Evolutionary conservation across 2,329 filamentous ascomycete species (phyloP).

Genomic region (Exophiala sp.): DNA sequence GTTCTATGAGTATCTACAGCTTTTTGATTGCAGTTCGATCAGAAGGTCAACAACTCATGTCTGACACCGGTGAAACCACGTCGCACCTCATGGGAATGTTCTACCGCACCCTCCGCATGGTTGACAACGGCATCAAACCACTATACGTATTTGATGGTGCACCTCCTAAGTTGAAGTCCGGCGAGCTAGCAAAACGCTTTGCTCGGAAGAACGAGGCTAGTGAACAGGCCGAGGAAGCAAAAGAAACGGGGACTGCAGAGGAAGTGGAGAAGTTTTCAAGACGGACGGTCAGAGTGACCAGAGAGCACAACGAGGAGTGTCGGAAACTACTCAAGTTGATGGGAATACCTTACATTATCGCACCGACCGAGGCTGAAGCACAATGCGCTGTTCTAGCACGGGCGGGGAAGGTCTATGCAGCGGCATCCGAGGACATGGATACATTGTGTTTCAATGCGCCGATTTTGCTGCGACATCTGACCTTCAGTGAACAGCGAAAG

Average conservation of each 20-base stretch:
- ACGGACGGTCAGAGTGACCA: constrained; percentile 87
- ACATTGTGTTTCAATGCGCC: constrained; percentile 92
- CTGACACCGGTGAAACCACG: constrained; percentile 89
- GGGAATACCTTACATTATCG: constrained; percentile 92
- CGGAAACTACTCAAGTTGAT: constrained; percentile 86
- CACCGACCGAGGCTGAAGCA: constrained; percentile 93
- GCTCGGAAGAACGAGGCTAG: constrained; percentile 89
- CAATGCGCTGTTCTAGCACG: constrained; percentile 85
- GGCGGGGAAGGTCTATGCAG: constrained; percentile 92
- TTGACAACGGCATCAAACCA: constrained; percentile 98
- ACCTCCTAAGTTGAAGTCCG: constrained; percentile 94
- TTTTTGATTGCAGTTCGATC: constrained; percentile 97
- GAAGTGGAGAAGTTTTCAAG: constrained; percentile 98
- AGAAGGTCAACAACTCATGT: constrained; percentile 92
- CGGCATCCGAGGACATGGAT: constrained; percentile 98
- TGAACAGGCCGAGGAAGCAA: constrained; percentile 87
- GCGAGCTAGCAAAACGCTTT: constrained; percentile 91
- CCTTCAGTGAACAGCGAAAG: constrained; percentile 94
- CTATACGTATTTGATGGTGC: constrained; percentile 97
- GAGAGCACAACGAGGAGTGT: constrained; percentile 93
- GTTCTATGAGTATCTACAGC: constrained; percentile 98
- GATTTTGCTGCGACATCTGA: constrained; percentile 84
- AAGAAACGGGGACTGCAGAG: constrained; percentile 92
- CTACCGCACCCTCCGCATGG: constrained; percentile 95
- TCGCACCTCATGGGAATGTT: constrained; percentile 99